These are phyloP conservation scores for Hura crepitans DNA, from an alignment of 441 rosid genomes.

Conservation along the genomic window DNA sequence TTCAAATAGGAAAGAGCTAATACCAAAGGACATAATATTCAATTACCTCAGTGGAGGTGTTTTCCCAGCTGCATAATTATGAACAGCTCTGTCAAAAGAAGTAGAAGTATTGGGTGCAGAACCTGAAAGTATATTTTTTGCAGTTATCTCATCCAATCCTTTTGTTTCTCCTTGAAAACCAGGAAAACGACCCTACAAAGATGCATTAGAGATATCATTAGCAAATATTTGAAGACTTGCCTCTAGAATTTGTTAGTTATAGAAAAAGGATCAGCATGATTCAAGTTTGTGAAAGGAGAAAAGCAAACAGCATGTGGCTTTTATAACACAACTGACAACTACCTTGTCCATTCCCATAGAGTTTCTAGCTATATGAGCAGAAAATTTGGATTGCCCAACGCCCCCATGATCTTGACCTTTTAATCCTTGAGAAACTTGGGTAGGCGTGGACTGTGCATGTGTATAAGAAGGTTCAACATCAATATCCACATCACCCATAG, in stretches of 20 bases:
- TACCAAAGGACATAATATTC: slow-evolving; percentile 6
- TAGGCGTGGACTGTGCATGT: slow-evolving; percentile 32
- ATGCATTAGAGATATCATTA: slow-evolving; percentile 19
- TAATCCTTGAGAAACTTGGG: slow-evolving; percentile 40
- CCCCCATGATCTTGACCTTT: slow-evolving; percentile 34
- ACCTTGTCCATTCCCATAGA: slow-evolving; percentile 47
- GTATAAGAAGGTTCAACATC: slow-evolving; percentile 41
- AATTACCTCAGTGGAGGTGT: slow-evolving; percentile 52
- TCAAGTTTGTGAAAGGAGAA: background rate
- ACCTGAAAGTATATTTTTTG: slow-evolving; percentile 38
- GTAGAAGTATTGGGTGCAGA: slow-evolving; percentile 36
- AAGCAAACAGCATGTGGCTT: background rate
- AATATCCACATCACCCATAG: slow-evolving; percentile 71
- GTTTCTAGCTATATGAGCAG: slow-evolving; percentile 39
- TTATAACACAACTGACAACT: slow-evolving; percentile 14
- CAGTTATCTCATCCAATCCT: slow-evolving; percentile 34
- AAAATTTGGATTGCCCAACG: slow-evolving; percentile 42
- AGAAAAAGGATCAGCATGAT: background rate
- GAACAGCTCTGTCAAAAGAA: slow-evolving; percentile 40
- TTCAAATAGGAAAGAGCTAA: slow-evolving; percentile 1
- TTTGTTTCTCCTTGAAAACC: slow-evolving; percentile 38
- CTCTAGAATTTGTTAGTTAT: background rate
- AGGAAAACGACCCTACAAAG: slow-evolving; percentile 34
- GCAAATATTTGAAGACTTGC: slow-evolving; percentile 1
- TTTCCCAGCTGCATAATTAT: slow-evolving; percentile 36